Evolutionary conservation across 805 yeast genomes (phyloP).

Genomic region (Lachancea lanzarotensis): DNA sequence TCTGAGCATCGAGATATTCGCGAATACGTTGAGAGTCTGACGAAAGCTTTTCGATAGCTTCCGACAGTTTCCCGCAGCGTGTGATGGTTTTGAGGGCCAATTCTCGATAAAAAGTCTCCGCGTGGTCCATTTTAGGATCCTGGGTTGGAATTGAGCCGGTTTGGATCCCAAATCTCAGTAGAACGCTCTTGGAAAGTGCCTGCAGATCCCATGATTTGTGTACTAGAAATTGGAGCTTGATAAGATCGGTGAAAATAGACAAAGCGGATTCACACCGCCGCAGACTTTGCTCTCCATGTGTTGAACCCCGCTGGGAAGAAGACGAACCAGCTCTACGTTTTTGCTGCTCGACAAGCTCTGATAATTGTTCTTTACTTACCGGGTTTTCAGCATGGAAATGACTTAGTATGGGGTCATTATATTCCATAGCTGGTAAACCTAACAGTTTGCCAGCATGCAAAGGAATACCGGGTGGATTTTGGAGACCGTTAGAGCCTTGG

Average conservation of each 20-base stretch:
- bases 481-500: background rate
- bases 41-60: slow-evolving; percentile 16
- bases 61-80: slow-evolving; percentile 38
- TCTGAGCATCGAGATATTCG: slow-evolving; percentile 16
- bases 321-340: background rate
- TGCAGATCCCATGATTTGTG: slow-evolving; percentile 32
- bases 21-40: slow-evolving; percentile 13
- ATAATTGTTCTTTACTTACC: slow-evolving; percentile 6
- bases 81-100: slow-evolving; percentile 48
- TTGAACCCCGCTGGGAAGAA: background rate
- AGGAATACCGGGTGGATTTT: background rate
- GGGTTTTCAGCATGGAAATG: slow-evolving; percentile 9
- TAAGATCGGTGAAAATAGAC: slow-evolving; percentile 23
- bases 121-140: slow-evolving; percentile 2
- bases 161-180: slow-evolving; percentile 21
- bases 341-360: slow-evolving; percentile 9
- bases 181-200: slow-evolving; percentile 24
- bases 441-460: slow-evolving; percentile 1
- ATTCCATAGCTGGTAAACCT: slow-evolving; percentile 5
- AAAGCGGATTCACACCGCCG: slow-evolving; percentile 24
- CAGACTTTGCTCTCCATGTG: slow-evolving; percentile 12
- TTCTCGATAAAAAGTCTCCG: slow-evolving; percentile 43
- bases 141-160: slow-evolving; percentile 2
- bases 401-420: slow-evolving; percentile 11
- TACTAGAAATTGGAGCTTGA: slow-evolving; percentile 23